Base-by-base conservation (phyloP, 768 basidiomycete genomes). In the Hygrophorus pudorinus region DNA sequence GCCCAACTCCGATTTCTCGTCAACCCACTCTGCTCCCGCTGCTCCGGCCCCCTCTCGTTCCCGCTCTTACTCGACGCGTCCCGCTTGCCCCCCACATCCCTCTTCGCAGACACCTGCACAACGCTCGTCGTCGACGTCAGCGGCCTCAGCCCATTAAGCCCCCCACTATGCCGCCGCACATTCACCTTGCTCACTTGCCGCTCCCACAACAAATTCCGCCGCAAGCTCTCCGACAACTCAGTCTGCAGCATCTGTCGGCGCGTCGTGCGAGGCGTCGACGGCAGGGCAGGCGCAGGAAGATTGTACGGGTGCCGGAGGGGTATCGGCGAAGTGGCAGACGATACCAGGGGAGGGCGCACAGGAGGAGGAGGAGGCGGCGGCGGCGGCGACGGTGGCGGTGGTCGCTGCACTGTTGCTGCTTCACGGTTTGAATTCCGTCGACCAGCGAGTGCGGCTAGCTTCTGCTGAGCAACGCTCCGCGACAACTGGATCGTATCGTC, bases 261-360 rank as follows among this genome's bases (percentile, higher is more conserved):
- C 2, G 88, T 91, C 34, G 91, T 89, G 29, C 85, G 78, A 0
- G 91, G 91, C 1, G 87, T 88, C 51, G 83, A 81, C 2, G 86
- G 85, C 13, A 75, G 65, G 0, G 70, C 64, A 27, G 75, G 65
- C 2, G 73, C 68, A 0, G 86, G 86, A 18, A 89, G 71, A 53
- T 85, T 84, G 62, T 87, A 85, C 5, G 85, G 81, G 57, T 71
- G 73, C 6, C 68, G 70, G 2, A 85, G 59, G 1, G 79, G 75
- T 39, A 81, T 79, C 1, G 84, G 78, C 5, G 71, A 62, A 0
- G 74, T 64, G 24, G 60, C 14, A 42, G 49, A 17, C 33, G 42
- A 42, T 4, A 56, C 2, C 28, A 46, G 24, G 7, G 20, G 30
- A 5, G 45, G 45, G 36, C 45, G 30, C 24, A 24, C 28, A 7